Base-by-base conservation (phyloP, 345 rosid genomes). In the Bruguiera parviflora region DNA sequence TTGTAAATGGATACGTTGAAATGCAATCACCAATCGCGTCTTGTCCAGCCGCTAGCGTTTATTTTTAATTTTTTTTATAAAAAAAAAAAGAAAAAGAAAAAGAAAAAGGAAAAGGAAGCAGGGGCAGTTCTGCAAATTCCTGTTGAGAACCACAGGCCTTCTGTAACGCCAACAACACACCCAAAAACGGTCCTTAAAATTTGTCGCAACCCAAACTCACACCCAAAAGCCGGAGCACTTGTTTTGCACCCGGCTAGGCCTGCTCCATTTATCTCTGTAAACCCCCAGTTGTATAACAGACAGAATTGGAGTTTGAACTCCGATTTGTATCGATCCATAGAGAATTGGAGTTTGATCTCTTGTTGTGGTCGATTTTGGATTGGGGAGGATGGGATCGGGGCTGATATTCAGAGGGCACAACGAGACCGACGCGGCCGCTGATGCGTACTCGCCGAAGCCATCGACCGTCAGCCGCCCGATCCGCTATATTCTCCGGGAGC, bases 401-500 rank as follows among this genome's bases (percentile, higher is more conserved):
- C 87, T 92, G 65, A 88, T 82, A 35, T 85, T 78, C 82, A 81
- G 99, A 72, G 82, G 99, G 37, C 97, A 89, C 73, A 74, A 73
- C 58, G 99, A 88, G 69, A 47, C 75, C n/a, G 92, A 83, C 39
- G 74, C 77, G 3, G 71, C 67, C 39, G 60, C 85, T 10, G 89
- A 88, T 47, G 51, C 84, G 2, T 90, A 88, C 77, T 73, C 88
- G 2, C 96, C 94, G 8, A 95, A 88, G 65, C 96, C 88, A 6
- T 74, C 60, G 11, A 95, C 73, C 49, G 73, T 87, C 64, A 71
- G 75, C 16, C 87, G 91, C 11, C 89, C 91, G 53, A 75, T 92
- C 71, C 91, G 87, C 32, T 92, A 92, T 89, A 46, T 90, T 75
- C 88, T 95, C 76, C 83, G 91, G 0, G 99, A 95, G 81, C 93